A percentile compares a stretch with the other conserved stretches of the same genome.
Evolutionary conservation across 768 basidiomycete species (phyloP).

Genomic region (Rhodotorula sphaerocarpa): DNA sequence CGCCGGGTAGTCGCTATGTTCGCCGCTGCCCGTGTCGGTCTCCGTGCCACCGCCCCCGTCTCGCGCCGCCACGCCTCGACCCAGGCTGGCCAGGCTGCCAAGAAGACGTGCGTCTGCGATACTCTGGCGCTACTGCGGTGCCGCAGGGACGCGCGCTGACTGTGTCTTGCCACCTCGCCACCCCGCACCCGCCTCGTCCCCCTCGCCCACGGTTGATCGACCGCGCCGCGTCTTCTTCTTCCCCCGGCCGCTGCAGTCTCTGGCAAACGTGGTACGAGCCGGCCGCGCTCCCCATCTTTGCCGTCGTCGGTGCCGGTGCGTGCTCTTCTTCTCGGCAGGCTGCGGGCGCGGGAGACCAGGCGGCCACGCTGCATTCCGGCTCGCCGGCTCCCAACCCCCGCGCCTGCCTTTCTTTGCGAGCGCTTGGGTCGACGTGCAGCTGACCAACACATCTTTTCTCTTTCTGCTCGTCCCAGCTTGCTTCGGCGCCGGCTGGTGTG

Average conservation of each 20-base stretch:
- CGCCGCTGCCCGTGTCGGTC: constrained; percentile 6
- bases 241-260: background rate
- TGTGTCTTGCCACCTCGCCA: background rate
- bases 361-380: no score
- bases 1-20: background rate
- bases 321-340: no score
- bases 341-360: background rate
- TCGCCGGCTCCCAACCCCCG: no score
- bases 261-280: constrained; percentile 27
- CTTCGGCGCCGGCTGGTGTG: constrained; percentile 22
- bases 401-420: background rate
- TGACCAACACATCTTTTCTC: background rate
- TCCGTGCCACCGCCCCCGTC: background rate
- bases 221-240: no score
- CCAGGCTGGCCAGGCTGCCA: no score
- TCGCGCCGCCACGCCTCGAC: constrained; percentile 2
- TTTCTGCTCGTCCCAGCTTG: constrained; percentile 3
- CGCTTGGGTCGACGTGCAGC: no score
- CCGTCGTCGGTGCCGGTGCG: constrained; percentile 27
- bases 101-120: background rate
- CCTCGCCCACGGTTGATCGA: background rate
- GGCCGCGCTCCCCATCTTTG: constrained; percentile 29
- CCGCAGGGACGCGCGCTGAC: background rate
- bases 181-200: no score
- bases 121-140: background rate